Conservation (phyloP, 2,329 filamentous ascomycete genomes). For the Epicoccum sorghinum region DNA sequence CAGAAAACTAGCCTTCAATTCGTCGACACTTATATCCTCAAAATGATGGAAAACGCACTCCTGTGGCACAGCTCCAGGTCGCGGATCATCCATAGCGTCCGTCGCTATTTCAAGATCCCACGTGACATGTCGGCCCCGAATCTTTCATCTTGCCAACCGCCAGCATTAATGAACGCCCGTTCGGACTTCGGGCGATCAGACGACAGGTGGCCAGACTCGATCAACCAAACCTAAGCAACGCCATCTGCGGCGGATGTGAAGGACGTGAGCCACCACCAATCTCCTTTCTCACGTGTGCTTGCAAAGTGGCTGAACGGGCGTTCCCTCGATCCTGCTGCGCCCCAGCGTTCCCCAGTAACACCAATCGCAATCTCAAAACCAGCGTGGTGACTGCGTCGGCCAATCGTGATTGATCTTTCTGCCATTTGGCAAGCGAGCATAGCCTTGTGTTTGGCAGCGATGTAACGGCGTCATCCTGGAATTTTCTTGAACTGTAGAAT, state of each 20-base stretch:
- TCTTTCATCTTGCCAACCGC: not conserved
- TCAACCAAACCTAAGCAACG: not conserved
- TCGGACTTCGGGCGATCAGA: not conserved
- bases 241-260: not conserved
- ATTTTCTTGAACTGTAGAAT: not conserved
- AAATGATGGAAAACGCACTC: constrained; percentile 16
- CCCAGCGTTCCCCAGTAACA: constrained; percentile 3
- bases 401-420: constrained; percentile 36
- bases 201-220: not conserved
- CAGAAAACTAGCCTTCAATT: constrained; percentile 25
- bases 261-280: constrained; percentile 13
- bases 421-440: constrained; percentile 32
- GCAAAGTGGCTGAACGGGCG: constrained; percentile 19
- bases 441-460: constrained; percentile 25
- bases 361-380: not conserved
- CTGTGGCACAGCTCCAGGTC: constrained; percentile 25
- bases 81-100: constrained; percentile 22
- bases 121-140: constrained; percentile 5
- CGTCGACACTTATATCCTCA: not conserved
- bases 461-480: not conserved
- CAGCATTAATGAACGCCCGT: not conserved
- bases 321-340: constrained; percentile 21
- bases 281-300: constrained; percentile 11
- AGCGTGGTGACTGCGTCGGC: constrained; percentile 4
- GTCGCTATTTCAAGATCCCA: constrained; percentile 9